A percentile compares a stretch with the other conserved stretches of the same genome.
These are phyloP conservation scores for Monosporozyma unispora DNA, from an alignment of 805 yeast species.

Conservation along the genomic window DNA sequence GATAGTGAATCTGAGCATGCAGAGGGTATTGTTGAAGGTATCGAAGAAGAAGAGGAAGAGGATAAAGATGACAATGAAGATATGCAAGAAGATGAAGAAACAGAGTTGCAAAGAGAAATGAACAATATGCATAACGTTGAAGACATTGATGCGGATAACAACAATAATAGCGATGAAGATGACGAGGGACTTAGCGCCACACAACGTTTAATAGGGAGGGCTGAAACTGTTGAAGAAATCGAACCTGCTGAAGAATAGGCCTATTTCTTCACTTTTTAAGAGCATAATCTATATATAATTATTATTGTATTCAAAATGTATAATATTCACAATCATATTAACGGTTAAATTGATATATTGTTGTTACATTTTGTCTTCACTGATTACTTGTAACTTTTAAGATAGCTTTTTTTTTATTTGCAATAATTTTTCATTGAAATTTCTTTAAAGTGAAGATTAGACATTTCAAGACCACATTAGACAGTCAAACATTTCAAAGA, in stretches of 20 bases:
- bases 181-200: not conserved
- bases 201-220: not conserved
- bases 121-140: not conserved
- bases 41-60: constrained; percentile 12
- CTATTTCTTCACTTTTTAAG: not conserved
- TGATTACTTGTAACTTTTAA: not conserved
- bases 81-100: constrained; percentile 14
- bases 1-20: constrained; percentile 11
- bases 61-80: constrained; percentile 7
- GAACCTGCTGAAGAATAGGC: not conserved
- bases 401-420: not conserved
- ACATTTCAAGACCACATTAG: not conserved
- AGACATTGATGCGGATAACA: not conserved
- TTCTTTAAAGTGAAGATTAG: not conserved
- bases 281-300: not conserved
- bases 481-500: too few relatives aligned
- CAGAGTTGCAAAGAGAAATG: not conserved
- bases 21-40: constrained; percentile 12
- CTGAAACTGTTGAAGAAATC: not conserved
- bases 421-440: not conserved
- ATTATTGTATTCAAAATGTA: not conserved
- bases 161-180: not conserved
- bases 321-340: too few relatives aligned
- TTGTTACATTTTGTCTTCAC: too few relatives aligned
- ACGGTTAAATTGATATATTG: too few relatives aligned